Percentiles rank a stretch among this genome's conserved stretches.
Evolutionary conservation across 2,329 filamentous ascomycete species (phyloP).

Genomic region (Fusarium foetens): DNA sequence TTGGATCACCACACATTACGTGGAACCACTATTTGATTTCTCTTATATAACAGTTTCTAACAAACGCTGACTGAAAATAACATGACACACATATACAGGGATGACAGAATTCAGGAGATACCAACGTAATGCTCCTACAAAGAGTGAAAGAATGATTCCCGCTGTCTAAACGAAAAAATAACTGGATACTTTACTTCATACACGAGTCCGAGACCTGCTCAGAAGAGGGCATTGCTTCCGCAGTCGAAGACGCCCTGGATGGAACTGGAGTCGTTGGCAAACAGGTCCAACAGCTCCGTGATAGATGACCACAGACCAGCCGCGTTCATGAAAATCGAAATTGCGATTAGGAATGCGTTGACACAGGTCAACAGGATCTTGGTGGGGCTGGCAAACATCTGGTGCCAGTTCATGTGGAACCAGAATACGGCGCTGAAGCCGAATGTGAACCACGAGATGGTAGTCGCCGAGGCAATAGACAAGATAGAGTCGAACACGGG

Average conservation of each 20-base stretch:
- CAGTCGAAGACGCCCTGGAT: conserved; percentile 49
- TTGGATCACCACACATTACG: conserved; percentile 17
- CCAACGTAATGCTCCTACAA: conserved; percentile 31
- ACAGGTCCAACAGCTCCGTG: conserved; percentile 47
- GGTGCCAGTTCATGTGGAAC: conserved; percentile 51
- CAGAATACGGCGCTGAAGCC: conserved; percentile 51
- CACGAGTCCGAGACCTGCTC: conserved; percentile 21
- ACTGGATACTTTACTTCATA: conserved; percentile 16
- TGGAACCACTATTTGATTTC: conserved; percentile 43
- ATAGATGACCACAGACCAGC: conserved; percentile 51
- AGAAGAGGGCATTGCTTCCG: conserved; percentile 50
- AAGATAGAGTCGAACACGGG: conserved; percentile 53
- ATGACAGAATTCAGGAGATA: conserved; percentile 7
- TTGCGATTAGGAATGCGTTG: conserved; percentile 47
- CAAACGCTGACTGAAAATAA: conserved; percentile 26
- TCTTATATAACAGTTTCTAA: conserved; percentile 45
- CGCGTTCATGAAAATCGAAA: conserved; percentile 50
- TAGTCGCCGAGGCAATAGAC: conserved; percentile 50
- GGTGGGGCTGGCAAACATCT: conserved; percentile 43
- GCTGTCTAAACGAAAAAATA: conserved; percentile 30
- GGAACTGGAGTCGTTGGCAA: conserved; percentile 41
- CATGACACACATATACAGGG: conserved; percentile 43
- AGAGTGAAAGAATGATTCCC: conserved; percentile 21
- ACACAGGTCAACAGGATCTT: conserved; percentile 45
- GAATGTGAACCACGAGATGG: conserved; percentile 53